Conservation (phyloP, 2,329 filamentous ascomycete genomes). For the Aspergillus versicolor region DNA sequence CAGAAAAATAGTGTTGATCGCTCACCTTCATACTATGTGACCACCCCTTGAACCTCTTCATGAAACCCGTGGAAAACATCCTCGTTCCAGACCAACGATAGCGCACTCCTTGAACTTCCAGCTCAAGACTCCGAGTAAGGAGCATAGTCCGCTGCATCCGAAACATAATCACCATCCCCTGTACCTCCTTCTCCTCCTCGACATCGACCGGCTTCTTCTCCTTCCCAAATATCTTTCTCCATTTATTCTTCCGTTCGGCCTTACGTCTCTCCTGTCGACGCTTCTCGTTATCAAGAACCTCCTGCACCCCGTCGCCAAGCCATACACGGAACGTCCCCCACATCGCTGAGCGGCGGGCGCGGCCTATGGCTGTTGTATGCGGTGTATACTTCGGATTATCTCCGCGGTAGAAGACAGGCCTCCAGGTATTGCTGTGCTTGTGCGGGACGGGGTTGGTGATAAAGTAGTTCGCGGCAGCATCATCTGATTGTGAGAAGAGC, state of each 20-base stretch:
- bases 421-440: constrained; percentile 4
- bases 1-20: not conserved
- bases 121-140: constrained; percentile 4
- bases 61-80: constrained; percentile 6
- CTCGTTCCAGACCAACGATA: constrained; percentile 13
- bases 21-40: constrained; percentile 14
- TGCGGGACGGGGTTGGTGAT: constrained; percentile 9
- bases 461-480: constrained; percentile 8
- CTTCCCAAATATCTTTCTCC: constrained; percentile 5
- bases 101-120: constrained; percentile 8
- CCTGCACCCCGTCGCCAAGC: constrained; percentile 12
- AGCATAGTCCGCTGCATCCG: not conserved
- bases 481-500: constrained; percentile 6
- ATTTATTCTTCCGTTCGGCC: constrained; percentile 7
- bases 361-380: constrained; percentile 2
- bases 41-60: constrained; percentile 6
- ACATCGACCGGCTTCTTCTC: not conserved
- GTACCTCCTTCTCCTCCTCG: constrained; percentile 1
- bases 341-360: constrained; percentile 1
- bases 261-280: not conserved
- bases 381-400: constrained; percentile 12
- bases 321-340: constrained; percentile 6
- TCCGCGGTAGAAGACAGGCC: constrained; percentile 11
- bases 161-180: constrained; percentile 2
- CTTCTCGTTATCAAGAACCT: constrained; percentile 8